phyloP scores from a whole-genome alignment of 1,284 basidiomycete genomes.

The Boletellus deceptivus region DNA sequence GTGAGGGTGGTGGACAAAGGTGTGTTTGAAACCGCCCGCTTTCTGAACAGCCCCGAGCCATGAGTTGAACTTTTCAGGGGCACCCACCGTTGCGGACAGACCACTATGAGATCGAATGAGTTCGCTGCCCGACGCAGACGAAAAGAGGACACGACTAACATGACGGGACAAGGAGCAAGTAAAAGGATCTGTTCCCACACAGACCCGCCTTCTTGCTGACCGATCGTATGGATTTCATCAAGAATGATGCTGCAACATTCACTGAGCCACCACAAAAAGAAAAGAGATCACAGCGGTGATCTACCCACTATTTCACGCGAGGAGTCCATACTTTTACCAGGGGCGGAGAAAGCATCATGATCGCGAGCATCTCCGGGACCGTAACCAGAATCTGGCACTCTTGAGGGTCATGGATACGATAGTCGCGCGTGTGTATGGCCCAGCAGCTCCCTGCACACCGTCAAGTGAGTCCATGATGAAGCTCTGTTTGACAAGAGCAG shows the following conservation, averaged over 20 bases:
- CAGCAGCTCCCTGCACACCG: constrained; percentile 49
- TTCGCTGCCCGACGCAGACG: not conserved
- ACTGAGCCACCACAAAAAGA: not conserved
- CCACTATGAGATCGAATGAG: constrained; percentile 40
- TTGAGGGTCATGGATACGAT: constrained; percentile 58
- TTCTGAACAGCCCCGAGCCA: constrained; percentile 64
- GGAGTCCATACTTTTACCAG: constrained; percentile 61
- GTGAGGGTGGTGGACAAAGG: constrained; percentile 59
- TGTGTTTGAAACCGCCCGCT: constrained; percentile 55
- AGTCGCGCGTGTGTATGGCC: constrained; percentile 70
- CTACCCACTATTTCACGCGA: constrained; percentile 52
- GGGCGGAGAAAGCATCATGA: constrained; percentile 64
- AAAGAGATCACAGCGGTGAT: not conserved
- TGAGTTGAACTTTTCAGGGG: constrained; percentile 58
- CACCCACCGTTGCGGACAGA: constrained; percentile 67
- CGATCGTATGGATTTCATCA: constrained; percentile 72
- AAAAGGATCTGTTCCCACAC: constrained; percentile 72
- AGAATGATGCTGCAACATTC: constrained; percentile 53
- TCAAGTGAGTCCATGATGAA: not conserved
- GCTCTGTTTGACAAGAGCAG: not conserved
- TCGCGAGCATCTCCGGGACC: constrained; percentile 66
- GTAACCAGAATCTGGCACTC: constrained; percentile 72
- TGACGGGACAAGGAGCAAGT: constrained; percentile 64
- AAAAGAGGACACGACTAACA: constrained; percentile 43
- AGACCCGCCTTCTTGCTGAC: constrained; percentile 62